Evolutionary conservation across 108 stramenopile species (phyloP).

Genomic region (Nitzschia sp.): DNA sequence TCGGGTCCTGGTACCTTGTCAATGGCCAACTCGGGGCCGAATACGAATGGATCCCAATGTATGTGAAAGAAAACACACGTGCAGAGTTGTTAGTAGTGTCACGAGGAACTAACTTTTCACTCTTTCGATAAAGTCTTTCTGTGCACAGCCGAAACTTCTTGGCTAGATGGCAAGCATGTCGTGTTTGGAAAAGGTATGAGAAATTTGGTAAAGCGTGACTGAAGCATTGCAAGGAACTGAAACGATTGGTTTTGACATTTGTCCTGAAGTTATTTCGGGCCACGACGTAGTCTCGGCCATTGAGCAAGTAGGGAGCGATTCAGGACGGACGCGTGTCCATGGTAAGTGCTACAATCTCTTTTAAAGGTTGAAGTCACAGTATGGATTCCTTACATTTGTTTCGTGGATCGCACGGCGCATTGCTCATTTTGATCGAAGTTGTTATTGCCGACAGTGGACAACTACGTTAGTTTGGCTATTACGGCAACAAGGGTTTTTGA

Average conservation of each 20-base stretch:
- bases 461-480: conserved; percentile 49
- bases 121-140: conserved; percentile 68
- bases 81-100: not conserved
- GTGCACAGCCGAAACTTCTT: conserved; percentile 90
- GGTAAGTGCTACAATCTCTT: no score
- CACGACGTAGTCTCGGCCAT: conserved; percentile 91
- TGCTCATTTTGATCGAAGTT: conserved; percentile 15
- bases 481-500: no score
- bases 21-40: conserved; percentile 92
- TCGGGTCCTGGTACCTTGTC: conserved; percentile 78
- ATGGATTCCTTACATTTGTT: no score
- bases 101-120: not conserved
- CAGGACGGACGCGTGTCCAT: conserved; percentile 81
- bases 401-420: no score
- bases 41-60: conserved; percentile 94
- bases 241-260: no score
- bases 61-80: conserved; percentile 7
- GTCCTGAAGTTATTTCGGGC: no score
- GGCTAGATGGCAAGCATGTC: conserved; percentile 94
- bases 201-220: no score
- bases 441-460: conserved; percentile 53
- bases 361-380: no score
- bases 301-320: conserved; percentile 88
- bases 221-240: no score
- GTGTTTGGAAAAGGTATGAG: conserved; percentile 92